Evolutionary conservation across 257 asterid species (phyloP), one percentile per base, ranked within the genome.

Genomic region (Solanum sejunctum): DNA sequence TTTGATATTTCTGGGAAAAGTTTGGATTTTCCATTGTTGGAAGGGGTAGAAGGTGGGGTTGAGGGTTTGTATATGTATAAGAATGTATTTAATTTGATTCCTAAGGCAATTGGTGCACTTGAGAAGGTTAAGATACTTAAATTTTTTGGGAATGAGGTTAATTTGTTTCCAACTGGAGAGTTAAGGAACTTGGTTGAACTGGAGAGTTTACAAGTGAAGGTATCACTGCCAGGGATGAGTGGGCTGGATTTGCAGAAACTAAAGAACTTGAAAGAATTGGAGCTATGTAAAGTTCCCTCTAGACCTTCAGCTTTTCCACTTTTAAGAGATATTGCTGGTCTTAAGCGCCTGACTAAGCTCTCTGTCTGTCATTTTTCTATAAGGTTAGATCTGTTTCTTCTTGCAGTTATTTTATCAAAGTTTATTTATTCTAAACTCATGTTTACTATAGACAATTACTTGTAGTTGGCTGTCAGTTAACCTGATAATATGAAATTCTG

Each of bases 351-450:
- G 90, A 96, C 95, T 7, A 95, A 90, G 92, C 97, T 96, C 78
- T 91, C 98, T 61, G 89, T 96, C 69, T 95, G 99, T 82, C 98
- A 95, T 88, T 96, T 96, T 88, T 95, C 98, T 18, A 93, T 96
- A 72, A 92, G 99, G 99, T 94, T 49, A 60, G 88, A 88, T 71
- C 56, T 83, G 52, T 71, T 26, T 83, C 41, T 39, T 58, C 18
- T 70, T 18, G 28, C 12, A 49, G 13, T 28, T 51, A 7, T 4
- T 15, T 3, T 43, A 13, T 21, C 32, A 1, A 49, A 75, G 16
- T 13, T 47, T 47, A 75, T 3, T 75, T 12, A 51, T 13, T 2
- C 63, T 10, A 10, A 20, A 20, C 32, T 43, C 56, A 71, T 43
- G 32, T 71, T 71, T 71, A 71, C 18, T 10, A 10, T 41, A 71